Base-by-base conservation (phyloP, 345 rosid genomes). In the Triadica sebifera region DNA sequence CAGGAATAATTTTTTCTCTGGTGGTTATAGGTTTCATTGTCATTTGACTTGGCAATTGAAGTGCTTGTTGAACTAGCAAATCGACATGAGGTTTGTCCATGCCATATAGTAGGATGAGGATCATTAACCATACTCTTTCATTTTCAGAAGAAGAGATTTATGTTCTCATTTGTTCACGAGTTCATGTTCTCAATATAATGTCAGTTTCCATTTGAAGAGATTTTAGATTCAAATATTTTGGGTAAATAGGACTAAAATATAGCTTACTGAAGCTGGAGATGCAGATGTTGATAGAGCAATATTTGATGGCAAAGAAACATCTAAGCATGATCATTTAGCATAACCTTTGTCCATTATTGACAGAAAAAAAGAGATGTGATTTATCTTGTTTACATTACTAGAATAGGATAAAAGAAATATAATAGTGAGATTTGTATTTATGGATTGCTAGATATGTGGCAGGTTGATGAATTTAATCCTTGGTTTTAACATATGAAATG, bases 51-150 rank as follows among this genome's bases (percentile, higher is more conserved):
- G 72, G 92, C 97, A 43, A 81, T 89, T 84, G 98, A 94, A 86
- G 97, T 94, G 83, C 91, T 94, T 61, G 86, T 87, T 82, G 98
- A 92, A 84, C 96, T 94, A 75, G 94, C 89, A 66, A 88, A 90
- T 83, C 85, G 81, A 66, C 90, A 92, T 86, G 95, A 89, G 97
- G 97, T 94, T 81, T 69, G 82, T 41, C 68, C 51, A 6, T 80
- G 61, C 66, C 58, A 41, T 47, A 46, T 66, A n/a, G 41, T 64
- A 19, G 65, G 61, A 76, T 74, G 55, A 19, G 65, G 61, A 76
- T 74, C 45, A 7, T 65, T 65, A 69, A 67, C 12, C 55, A 49
- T 57, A 4, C 2, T 61, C 66, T 38, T 66, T 34, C 20, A 3
- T n/a, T 45, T 25, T 16, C 24, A 39, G 16, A 57, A 49, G 49